Base-by-base conservation (phyloP, 2,329 filamentous ascomycete species). In the Colletotrichum cereale region DNA sequence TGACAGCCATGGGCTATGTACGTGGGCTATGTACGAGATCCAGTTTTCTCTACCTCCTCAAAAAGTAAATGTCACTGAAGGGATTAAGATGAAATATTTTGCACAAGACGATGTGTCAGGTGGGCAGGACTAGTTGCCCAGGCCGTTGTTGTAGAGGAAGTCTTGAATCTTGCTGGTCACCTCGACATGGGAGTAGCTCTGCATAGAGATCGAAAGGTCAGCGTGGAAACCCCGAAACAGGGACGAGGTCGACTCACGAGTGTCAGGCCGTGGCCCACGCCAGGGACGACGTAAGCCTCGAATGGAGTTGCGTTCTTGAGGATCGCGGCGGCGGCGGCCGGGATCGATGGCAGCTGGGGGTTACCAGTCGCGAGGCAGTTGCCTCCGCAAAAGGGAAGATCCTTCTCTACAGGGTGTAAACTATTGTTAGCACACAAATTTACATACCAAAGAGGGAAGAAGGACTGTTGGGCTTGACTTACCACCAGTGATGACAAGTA, bases 361-460 rank as follows among this genome's bases (percentile, higher is more conserved):
- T 78, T 74, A 18, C 80, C 81, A 0, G 85, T 87, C 26, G 79
- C 81, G 3, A 82, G 76, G 80, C 89, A 92, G 78, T 91, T 86
- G 34, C 89, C 88, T 4, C 89, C 90, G 71, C 90, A 92, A 78
- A 89, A 92, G 7, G 87, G 85, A 14, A 86, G 69, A 60, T 90
- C 86, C 16, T 78, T 78, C 26, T 84, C 84, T 85, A 18, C 3
- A 18, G 31, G 42, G 14, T n/a, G 48, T 18, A 4, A 8, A 34
- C 14, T n/a, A 6, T 8, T 3, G 34, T 52, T 2, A 57, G 26
- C 12, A 21, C 24, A n/a, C 29, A 68, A 65, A 68, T 31, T 36
- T 18, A 34, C n/a, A 11, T 8, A 29, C 14, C 5, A 21, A 21
- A 31, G 2, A n/a, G 21, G 16, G 29, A 4, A 21, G 11, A 8